A percentile compares a stretch with the other conserved stretches of the same genome.
phyloP scores from a whole-genome alignment of 345 rosid genomes.

The Eucalyptus coolabah region DNA sequence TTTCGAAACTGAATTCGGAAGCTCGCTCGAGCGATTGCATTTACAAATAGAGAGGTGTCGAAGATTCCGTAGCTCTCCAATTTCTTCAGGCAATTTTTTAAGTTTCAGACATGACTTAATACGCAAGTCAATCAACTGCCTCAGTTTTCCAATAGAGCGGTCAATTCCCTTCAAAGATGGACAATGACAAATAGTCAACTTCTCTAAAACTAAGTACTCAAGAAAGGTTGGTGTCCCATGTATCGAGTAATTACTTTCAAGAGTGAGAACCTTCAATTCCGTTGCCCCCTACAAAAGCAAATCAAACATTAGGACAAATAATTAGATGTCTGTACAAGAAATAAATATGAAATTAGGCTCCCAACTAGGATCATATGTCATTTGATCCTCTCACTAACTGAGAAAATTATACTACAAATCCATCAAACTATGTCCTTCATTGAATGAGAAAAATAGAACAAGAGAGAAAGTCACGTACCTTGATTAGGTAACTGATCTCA shows the following conservation, averaged over 20 bases:
- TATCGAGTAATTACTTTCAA: rapidly evolving
- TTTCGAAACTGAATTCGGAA: rapidly evolving
- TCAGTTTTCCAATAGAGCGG: not conserved
- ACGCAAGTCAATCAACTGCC: not conserved
- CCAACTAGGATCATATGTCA: not conserved
- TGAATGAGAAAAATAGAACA: not conserved
- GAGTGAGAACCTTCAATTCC: not conserved
- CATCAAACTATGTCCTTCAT: not conserved
- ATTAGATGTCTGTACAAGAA: not conserved
- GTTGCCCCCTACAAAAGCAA: not conserved
- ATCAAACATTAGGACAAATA: not conserved
- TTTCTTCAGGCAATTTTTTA: not conserved
- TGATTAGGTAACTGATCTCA: not conserved
- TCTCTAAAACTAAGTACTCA: not conserved
- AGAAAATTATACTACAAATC: not conserved
- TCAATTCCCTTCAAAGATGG: not conserved
- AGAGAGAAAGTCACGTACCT: not conserved
- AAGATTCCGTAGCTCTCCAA: not conserved
- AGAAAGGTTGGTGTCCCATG: not conserved
- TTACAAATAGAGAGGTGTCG: not conserved
- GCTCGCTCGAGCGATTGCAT: rapidly evolving
- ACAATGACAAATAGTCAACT: not conserved
- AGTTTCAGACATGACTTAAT: rapidly evolving
- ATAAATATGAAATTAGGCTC: not conserved
- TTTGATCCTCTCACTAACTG: not conserved